Evolutionary conservation across 1,284 basidiomycete genomes (phyloP).

Genomic region (Waitea zeae): DNA sequence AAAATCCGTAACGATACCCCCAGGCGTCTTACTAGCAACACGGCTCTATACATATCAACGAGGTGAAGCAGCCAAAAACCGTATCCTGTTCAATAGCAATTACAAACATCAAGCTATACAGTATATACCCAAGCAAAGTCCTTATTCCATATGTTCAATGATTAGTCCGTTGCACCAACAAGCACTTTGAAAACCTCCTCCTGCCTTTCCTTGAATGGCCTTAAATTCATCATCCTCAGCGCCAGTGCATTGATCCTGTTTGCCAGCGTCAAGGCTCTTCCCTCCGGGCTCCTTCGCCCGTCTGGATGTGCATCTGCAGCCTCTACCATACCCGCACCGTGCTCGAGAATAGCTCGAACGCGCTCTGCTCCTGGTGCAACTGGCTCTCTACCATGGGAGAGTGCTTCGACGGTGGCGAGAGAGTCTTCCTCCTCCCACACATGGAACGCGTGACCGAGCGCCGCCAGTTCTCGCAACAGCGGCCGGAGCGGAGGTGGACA

Average conservation of each 20-base stretch:
- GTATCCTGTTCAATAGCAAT: too few species aligned
- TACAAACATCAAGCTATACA: too few species aligned
- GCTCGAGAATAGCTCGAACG: slow-evolving; percentile 37
- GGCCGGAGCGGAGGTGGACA: slow-evolving; percentile 44
- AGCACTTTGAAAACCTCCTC: slow-evolving; percentile 54
- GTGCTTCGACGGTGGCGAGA: slow-evolving; percentile 27
- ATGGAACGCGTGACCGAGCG: slow-evolving; percentile 32
- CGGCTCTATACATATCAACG: too few species aligned
- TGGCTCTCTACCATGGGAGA: slow-evolving; percentile 24
- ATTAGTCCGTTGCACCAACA: too few species aligned
- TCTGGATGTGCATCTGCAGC: slow-evolving; percentile 13
- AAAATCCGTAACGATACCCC: too few species aligned
- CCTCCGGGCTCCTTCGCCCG: slow-evolving; percentile 32
- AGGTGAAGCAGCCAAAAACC: too few species aligned
- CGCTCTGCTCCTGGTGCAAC: slow-evolving; percentile 40
- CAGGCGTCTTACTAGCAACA: too few species aligned
- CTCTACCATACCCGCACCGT: slow-evolving; percentile 27
- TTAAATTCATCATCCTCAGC: slow-evolving; percentile 45
- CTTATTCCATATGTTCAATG: too few species aligned
- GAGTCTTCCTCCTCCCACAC: slow-evolving; percentile 42
- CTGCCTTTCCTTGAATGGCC: slow-evolving; percentile 56
- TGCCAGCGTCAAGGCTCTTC: slow-evolving; percentile 44
- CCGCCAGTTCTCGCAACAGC: slow-evolving; percentile 48
- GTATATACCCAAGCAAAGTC: too few species aligned
- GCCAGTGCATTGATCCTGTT: slow-evolving; percentile 61